A percentile compares a stretch with the other conserved stretches of the same genome.
phyloP scores from a whole-genome alignment of 495 filamentous ascomycete genomes.

The Cladorrhinum samala region DNA sequence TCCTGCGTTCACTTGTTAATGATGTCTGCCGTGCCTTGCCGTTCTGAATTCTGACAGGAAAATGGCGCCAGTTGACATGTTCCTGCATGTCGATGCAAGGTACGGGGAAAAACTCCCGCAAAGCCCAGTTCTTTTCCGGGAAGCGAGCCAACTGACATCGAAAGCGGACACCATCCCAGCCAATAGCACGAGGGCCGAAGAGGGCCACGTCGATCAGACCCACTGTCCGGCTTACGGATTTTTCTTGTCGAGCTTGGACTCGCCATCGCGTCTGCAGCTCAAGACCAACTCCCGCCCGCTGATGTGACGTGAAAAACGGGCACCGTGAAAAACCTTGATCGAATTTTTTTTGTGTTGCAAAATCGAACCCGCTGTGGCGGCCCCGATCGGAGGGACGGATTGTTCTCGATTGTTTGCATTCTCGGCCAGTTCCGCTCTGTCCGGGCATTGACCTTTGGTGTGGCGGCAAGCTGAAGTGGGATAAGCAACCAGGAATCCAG shows the following conservation, averaged over 20 bases:
- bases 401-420: not conserved
- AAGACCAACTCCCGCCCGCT: not conserved
- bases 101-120: slow-evolving; percentile 11
- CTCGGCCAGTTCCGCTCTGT: not conserved
- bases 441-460: too few relatives aligned
- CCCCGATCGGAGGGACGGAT: slow-evolving; percentile 1
- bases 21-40: not conserved
- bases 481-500: not conserved
- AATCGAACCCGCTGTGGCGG: slow-evolving; percentile 13
- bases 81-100: slow-evolving; percentile 23
- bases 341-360: not conserved
- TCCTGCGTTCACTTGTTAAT: not conserved
- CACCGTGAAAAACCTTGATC: not conserved
- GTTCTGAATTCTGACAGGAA: slow-evolving; percentile 6
- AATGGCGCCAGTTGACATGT: slow-evolving; percentile 13
- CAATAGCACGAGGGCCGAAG: slow-evolving; percentile 6
- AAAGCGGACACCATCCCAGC: slow-evolving; percentile 12
- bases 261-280: slow-evolving; percentile 7
- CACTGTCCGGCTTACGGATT: not conserved
- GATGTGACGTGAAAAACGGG: not conserved
- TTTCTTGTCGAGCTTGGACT: slow-evolving; percentile 1
- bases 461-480: not conserved
- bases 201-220: slow-evolving; percentile 11
- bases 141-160: slow-evolving; percentile 17
- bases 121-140: slow-evolving; percentile 12